Percentiles rank a stretch among this genome's conserved stretches.
These are phyloP conservation scores for Metschnikowia proteae DNA, from an alignment of 805 yeast species.

Conservation along the genomic window DNA sequence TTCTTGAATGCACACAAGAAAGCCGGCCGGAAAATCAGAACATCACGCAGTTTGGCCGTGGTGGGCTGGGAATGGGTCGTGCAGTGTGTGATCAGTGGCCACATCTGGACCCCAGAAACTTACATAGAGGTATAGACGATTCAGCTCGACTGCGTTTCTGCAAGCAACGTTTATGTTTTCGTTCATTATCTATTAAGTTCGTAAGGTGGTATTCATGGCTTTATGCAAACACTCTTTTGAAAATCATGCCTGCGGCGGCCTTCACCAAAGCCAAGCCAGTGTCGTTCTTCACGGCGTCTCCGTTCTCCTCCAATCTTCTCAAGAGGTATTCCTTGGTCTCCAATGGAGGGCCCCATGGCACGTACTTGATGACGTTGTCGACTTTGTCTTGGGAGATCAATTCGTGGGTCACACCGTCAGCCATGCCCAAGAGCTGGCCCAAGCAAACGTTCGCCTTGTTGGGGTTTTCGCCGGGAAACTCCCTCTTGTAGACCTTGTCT, in stretches of 20 bases:
- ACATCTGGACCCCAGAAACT: conserved; percentile 27
- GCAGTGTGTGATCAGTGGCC: conserved; percentile 50
- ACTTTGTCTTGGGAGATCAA: conserved; percentile 61
- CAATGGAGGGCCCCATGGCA: conserved; percentile 96
- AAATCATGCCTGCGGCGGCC: conserved; percentile 35
- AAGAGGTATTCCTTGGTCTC: conserved; percentile 88
- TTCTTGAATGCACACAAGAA: conserved; percentile 5
- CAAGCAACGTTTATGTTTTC: background rate
- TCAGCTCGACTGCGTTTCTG: no score
- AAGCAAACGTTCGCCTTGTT: conserved; percentile 63
- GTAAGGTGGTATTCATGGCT: background rate
- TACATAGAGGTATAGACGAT: conserved; percentile 6
- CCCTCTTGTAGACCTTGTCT: conserved; percentile 39
- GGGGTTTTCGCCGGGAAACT: conserved; percentile 8
- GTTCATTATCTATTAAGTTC: conserved; percentile 1
- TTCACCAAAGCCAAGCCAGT: conserved; percentile 72
- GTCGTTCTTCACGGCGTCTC: conserved; percentile 86
- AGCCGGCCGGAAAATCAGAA: background rate
- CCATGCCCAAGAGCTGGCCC: conserved; percentile 94
- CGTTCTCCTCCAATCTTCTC: conserved; percentile 92
- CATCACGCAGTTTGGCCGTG: conserved; percentile 19
- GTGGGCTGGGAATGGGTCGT: conserved; percentile 67
- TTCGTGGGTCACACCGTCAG: conserved; percentile 80
- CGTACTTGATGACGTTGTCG: conserved; percentile 83
- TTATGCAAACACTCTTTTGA: conserved; percentile 9